phyloP scores from a whole-genome alignment of 768 basidiomycete species.

The Rhodotorula kratochvilovae region DNA sequence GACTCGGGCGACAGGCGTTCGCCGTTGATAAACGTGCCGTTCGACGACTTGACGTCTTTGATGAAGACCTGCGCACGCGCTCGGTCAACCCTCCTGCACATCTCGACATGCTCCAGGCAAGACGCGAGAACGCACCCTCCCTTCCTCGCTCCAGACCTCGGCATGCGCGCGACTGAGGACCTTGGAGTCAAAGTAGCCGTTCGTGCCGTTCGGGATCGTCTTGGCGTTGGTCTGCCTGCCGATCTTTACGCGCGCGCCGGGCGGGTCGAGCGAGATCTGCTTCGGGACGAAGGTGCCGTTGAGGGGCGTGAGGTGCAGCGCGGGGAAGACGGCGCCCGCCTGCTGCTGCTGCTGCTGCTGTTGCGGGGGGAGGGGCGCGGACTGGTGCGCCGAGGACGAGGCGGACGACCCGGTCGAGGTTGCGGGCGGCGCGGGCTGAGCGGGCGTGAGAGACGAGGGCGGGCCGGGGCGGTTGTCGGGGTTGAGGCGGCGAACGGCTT shows the following conservation, averaged over 20 bases:
- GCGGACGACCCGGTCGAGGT: background rate
- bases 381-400: background rate
- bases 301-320: constrained; percentile 69
- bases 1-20: constrained; percentile 85
- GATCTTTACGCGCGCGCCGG: constrained; percentile 57
- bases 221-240: constrained; percentile 94
- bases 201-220: constrained; percentile 80
- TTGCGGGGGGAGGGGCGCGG: background rate
- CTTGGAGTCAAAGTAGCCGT: constrained; percentile 96
- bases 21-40: constrained; percentile 96
- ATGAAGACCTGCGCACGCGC: constrained; percentile 70
- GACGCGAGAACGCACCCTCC: constrained; percentile 60
- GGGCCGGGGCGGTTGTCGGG: background rate
- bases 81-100: background rate
- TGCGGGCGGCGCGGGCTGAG: background rate
- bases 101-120: background rate
- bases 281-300: constrained; percentile 94
- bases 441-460: background rate
- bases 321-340: constrained; percentile 45
- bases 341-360: background rate
- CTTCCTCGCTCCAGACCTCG: constrained; percentile 89
- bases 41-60: constrained; percentile 96
- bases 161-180: constrained; percentile 90
- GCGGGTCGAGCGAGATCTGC: constrained; percentile 69
- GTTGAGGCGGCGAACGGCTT: background rate